A percentile compares a stretch with the other conserved stretches of the same genome.
phyloP scores from a whole-genome alignment of 2,329 filamentous ascomycete species.

The Aspergillus clavatus region DNA sequence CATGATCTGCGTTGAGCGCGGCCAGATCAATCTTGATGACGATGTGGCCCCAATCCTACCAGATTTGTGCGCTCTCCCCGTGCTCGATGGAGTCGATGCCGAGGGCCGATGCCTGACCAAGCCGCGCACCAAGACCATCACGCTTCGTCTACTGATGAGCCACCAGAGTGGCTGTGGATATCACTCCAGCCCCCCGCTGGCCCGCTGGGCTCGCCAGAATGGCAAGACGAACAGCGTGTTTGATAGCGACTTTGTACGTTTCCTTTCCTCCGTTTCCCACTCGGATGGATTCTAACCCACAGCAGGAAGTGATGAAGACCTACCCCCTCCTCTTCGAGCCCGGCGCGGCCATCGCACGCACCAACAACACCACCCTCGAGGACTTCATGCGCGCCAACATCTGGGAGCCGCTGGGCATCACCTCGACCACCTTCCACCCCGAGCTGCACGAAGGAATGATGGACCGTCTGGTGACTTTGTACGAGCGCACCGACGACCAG shows the following conservation, averaged over 20 bases:
- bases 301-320: background rate
- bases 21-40: slow-evolving; percentile 41
- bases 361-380: background rate
- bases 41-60: slow-evolving; percentile 38
- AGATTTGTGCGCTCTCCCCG: background rate
- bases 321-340: background rate
- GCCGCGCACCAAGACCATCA: background rate
- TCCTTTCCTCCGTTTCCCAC: too few species aligned
- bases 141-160: background rate
- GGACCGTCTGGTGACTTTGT: background rate
- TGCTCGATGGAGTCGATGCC: background rate
- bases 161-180: background rate
- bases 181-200: background rate
- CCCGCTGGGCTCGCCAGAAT: background rate
- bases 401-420: background rate
- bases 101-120: background rate
- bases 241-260: too few species aligned
- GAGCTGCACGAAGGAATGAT: background rate
- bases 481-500: background rate
- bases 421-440: background rate
- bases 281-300: too few species aligned
- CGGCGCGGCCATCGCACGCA: background rate
- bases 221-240: background rate
- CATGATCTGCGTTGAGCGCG: slow-evolving; percentile 50
- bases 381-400: background rate